Evolutionary conservation across 2,329 filamentous ascomycete genomes (phyloP), one percentile per base, ranked within the genome.

Genomic region (Sarocladiaceae sp.): DNA sequence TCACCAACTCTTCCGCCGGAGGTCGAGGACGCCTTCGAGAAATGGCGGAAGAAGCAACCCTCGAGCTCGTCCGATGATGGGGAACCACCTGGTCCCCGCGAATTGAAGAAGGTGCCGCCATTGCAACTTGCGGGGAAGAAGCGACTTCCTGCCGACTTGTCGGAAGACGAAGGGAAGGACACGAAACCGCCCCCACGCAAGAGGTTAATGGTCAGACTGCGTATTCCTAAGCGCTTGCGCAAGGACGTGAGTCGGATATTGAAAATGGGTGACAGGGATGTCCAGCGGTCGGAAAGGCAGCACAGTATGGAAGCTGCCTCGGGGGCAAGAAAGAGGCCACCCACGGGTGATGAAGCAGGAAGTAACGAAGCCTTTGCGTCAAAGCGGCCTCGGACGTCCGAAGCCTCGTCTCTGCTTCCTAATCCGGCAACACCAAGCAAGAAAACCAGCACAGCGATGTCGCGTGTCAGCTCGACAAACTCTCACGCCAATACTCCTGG

Each of bases 1-100:
- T 83, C 80, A 0, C 80, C 80, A 0, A 83, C 79, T 0, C 62
- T 83, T 6, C 80, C 80, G 1, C 67, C 76, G 0, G 62, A 74
- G 17, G 65, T 83, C 0, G 77, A 82, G 55, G 74, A 50, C 10
- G 47, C 47, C 5, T 71, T 53, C 72, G 74, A 26, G 40, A 63
- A 78, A 15, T 67, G 66, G 15, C 68, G 64, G 11, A 52, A 37
- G 42, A 53, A 54, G 23, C 44, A 49, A 28, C 53, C 15, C n/a
- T 53, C 53, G 4, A 37, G 40, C 13, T 51, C 54, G 18, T 50
- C 35, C 6, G 51, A 53, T 7, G 54, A 54, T 22, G 36, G 50
- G 25, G 23, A 48, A 22, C 28, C 18, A 17, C 44, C 63, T 3
- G 67, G 67, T 52, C 53, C 69, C 29, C 62, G 54, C 17, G 62